These are phyloP conservation scores for Amylostereum areolatum DNA, from an alignment of 1,284 basidiomycete species.

Conservation along the genomic window DNA sequence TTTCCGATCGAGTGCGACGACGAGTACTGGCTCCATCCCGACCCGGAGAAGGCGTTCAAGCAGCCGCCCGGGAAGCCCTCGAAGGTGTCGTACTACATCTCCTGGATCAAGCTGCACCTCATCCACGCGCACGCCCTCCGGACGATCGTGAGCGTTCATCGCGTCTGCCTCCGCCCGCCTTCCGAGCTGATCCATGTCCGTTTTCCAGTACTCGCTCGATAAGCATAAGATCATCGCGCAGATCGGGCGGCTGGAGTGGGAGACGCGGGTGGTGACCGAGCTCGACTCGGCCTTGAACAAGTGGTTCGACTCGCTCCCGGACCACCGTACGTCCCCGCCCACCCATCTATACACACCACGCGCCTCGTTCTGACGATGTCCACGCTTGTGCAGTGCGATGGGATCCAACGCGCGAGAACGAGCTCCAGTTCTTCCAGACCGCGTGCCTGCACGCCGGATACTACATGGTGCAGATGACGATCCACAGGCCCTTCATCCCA, in stretches of 20 bases:
- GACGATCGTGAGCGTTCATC: slow-evolving; percentile 50
- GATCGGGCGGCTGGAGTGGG: slow-evolving; percentile 47
- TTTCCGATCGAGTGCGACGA: slow-evolving; percentile 80
- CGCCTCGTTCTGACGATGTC: background rate
- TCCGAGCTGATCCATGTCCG: background rate
- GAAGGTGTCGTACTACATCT: slow-evolving; percentile 57
- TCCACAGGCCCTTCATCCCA: slow-evolving; percentile 81
- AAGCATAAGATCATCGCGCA: slow-evolving; percentile 50
- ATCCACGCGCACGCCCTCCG: slow-evolving; percentile 67
- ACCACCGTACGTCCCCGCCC: slow-evolving; percentile 45
- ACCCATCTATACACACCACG: background rate
- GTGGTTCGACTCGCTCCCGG: slow-evolving; percentile 69
- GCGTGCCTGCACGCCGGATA: slow-evolving; percentile 60
- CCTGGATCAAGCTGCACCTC: slow-evolving; percentile 63
- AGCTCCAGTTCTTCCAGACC: slow-evolving; percentile 63
- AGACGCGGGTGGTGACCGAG: slow-evolving; percentile 58
- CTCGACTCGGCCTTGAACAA: slow-evolving; percentile 66
- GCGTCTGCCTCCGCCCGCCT: background rate
- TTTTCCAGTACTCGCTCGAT: slow-evolving; percentile 63
- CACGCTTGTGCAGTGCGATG: slow-evolving; percentile 48
- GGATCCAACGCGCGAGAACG: slow-evolving; percentile 62
- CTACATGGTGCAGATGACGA: slow-evolving; percentile 71
- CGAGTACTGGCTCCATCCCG: slow-evolving; percentile 67
- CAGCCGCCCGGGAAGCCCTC: slow-evolving; percentile 66
- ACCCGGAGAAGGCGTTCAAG: slow-evolving; percentile 42